These are phyloP conservation scores for Helicocarpus griseus DNA, from an alignment of 2,329 filamentous ascomycete species.

Conservation along the genomic window DNA sequence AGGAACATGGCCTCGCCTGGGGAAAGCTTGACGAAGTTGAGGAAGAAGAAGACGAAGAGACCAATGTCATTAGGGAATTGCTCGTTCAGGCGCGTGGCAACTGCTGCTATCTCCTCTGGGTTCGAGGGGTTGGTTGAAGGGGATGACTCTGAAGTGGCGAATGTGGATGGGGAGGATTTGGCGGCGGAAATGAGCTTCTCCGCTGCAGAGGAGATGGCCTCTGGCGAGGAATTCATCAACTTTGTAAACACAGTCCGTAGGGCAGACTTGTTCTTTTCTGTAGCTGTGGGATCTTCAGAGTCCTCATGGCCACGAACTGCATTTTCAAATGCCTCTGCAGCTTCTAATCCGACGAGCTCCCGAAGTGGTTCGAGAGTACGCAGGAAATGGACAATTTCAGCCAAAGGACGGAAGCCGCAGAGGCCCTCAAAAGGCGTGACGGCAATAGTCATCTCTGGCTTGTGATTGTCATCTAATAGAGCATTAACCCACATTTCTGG, in stretches of 20 bases:
- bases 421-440: slow-evolving; percentile 93
- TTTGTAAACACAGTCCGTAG: slow-evolving; percentile 66
- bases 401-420: slow-evolving; percentile 84
- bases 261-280: slow-evolving; percentile 62
- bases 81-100: slow-evolving; percentile 66
- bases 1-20: slow-evolving; percentile 94
- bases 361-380: slow-evolving; percentile 55
- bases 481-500: neutral
- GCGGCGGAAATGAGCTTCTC: slow-evolving; percentile 63
- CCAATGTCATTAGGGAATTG: slow-evolving; percentile 88
- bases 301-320: slow-evolving; percentile 48
- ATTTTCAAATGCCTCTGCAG: slow-evolving; percentile 46
- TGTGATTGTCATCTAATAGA: slow-evolving; percentile 81
- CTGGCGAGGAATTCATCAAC: slow-evolving; percentile 67
- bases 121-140: slow-evolving; percentile 27
- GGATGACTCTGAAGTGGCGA: slow-evolving; percentile 48
- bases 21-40: slow-evolving; percentile 83
- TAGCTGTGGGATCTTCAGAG: slow-evolving; percentile 35
- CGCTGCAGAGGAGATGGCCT: slow-evolving; percentile 55
- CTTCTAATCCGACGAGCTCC: slow-evolving; percentile 49
- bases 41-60: slow-evolving; percentile 90
- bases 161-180: slow-evolving; percentile 56
- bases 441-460: slow-evolving; percentile 98
- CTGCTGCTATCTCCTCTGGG: slow-evolving; percentile 57
- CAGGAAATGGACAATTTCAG: slow-evolving; percentile 80